A percentile compares a stretch with the other conserved stretches of the same genome.
Conservation (phyloP, 1,284 basidiomycete genomes). For the Apiotrichum laibachii region DNA sequence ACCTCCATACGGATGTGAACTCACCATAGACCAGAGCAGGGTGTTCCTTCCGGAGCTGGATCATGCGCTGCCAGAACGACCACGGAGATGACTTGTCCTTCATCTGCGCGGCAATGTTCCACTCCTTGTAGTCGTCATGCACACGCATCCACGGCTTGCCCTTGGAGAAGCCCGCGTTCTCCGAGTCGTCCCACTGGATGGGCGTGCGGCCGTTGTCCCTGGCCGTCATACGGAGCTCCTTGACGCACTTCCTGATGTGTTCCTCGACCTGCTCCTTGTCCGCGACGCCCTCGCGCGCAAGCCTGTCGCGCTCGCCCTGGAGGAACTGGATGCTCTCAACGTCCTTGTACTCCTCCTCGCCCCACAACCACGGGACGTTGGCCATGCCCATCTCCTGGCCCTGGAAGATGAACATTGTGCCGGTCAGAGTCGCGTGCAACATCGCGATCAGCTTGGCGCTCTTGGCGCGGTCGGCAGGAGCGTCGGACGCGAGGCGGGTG, state of each 20-base stretch:
- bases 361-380: conserved; percentile 66
- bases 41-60: conserved; percentile 59
- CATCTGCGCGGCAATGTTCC: conserved; percentile 62
- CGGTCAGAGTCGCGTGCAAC: conserved; percentile 61
- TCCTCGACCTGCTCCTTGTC: background rate
- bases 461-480: conserved; percentile 56
- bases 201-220: conserved; percentile 63
- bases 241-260: background rate
- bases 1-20: conserved; percentile 19
- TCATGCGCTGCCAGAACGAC: conserved; percentile 61
- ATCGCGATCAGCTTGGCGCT: conserved; percentile 66
- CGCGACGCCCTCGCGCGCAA: conserved; percentile 2
- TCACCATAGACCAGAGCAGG: conserved; percentile 42
- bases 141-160: conserved; percentile 70
- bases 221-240: conserved; percentile 52
- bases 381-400: conserved; percentile 69
- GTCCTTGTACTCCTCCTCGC: conserved; percentile 70
- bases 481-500: conserved; percentile 65
- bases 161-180: conserved; percentile 64
- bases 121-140: conserved; percentile 63
- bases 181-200: conserved; percentile 60
- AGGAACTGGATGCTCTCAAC: conserved; percentile 23
- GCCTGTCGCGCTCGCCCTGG: conserved; percentile 4
- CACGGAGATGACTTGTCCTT: conserved; percentile 58
- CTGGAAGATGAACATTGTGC: conserved; percentile 70